These are phyloP conservation scores for Nitzschia palea DNA, from an alignment of 108 stramenopile genomes.

Conservation along the genomic window DNA sequence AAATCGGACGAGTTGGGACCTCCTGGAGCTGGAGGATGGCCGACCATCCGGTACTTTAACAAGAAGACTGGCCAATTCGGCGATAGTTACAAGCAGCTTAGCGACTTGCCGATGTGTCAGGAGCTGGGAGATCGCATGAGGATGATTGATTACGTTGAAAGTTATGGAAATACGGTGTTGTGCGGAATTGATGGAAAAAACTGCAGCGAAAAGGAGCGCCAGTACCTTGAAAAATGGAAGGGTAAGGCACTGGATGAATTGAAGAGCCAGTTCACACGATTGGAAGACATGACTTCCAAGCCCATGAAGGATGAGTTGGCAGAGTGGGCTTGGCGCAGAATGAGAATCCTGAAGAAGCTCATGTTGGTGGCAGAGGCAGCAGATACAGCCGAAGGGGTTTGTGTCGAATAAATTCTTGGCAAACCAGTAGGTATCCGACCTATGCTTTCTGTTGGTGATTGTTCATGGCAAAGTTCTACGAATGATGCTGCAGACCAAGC, in stretches of 20 bases:
- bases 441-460: too few species aligned
- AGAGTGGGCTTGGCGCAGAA: constrained; percentile 32
- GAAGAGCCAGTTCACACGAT: constrained; percentile 20
- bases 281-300: constrained; percentile 36
- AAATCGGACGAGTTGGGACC: constrained; percentile 23
- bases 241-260: constrained; percentile 27
- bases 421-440: too few species aligned
- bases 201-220: constrained; percentile 44
- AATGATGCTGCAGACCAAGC: constrained; percentile 15
- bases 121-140: constrained; percentile 51
- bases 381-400: too few species aligned
- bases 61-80: constrained; percentile 58
- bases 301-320: constrained; percentile 40
- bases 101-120: constrained; percentile 50
- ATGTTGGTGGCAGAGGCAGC: constrained; percentile 7
- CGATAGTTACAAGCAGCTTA: constrained; percentile 55
- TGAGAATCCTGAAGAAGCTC: constrained; percentile 25
- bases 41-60: constrained; percentile 73
- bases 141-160: constrained; percentile 56
- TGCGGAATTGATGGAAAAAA: constrained; percentile 32
- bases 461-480: constrained; percentile 10
- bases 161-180: constrained; percentile 43
- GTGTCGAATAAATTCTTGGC: too few species aligned
- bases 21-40: constrained; percentile 75
- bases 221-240: constrained; percentile 39